These are phyloP conservation scores for Collybiopsis confluens DNA, from an alignment of 768 basidiomycete species.

Conservation along the genomic window DNA sequence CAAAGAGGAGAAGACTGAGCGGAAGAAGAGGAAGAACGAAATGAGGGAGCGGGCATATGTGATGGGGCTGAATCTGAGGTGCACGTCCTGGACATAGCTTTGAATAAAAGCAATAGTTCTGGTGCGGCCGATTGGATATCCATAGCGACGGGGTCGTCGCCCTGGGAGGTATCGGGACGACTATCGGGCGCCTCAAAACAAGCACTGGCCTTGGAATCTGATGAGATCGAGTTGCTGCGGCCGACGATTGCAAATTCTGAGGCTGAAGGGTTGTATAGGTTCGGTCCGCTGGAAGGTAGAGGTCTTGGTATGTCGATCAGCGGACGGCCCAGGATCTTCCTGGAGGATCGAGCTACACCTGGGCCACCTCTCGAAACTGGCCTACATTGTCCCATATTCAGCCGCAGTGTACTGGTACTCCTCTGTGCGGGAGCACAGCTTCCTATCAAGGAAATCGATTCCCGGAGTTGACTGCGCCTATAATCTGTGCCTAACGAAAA, in stretches of 20 bases:
- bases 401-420: no score
- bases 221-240: not conserved
- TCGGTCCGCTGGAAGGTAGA: no score
- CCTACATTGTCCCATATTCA: no score
- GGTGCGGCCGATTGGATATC: not conserved
- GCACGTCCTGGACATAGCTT: not conserved
- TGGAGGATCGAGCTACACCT: no score
- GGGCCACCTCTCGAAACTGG: no score
- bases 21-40: not conserved
- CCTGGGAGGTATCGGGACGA: not conserved
- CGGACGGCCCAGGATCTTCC: no score
- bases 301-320: no score
- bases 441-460: not conserved
- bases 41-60: not conserved
- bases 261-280: not conserved
- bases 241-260: not conserved
- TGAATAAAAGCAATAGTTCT: not conserved
- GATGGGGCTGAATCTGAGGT: not conserved
- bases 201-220: not conserved
- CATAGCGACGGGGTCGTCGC: not conserved
- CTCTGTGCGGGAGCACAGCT: not conserved
- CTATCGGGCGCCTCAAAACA: not conserved
- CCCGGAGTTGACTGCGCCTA: not conserved
- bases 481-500: not conserved
- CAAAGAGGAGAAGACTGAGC: conserved; percentile 4